Conservation (phyloP, 352 stramenopile genomes). For the Albugo candida region DNA sequence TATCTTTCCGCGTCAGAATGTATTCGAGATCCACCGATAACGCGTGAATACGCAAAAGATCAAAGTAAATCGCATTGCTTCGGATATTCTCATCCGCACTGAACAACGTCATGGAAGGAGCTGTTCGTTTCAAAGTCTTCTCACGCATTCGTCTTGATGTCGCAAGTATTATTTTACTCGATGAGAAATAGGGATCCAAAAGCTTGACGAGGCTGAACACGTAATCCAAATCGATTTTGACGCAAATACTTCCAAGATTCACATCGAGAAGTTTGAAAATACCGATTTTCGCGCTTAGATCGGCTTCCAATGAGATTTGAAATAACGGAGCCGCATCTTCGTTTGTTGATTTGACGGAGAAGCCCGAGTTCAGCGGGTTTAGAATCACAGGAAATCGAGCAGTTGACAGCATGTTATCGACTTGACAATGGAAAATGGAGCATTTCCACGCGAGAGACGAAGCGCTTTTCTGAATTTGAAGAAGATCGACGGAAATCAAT, state of each 20-base stretch:
- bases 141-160: constrained; percentile 41
- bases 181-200: constrained; percentile 57
- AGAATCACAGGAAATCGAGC: constrained; percentile 73
- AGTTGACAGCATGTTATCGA: constrained; percentile 69
- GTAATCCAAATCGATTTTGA: constrained; percentile 77
- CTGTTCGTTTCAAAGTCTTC: constrained; percentile 27
- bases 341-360: constrained; percentile 46
- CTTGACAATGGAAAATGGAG: constrained; percentile 58
- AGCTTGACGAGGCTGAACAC: constrained; percentile 64
- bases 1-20: constrained; percentile 68
- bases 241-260: constrained; percentile 32
- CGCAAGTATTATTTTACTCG: constrained; percentile 33
- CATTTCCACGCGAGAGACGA: constrained; percentile 56
- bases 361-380: constrained; percentile 57
- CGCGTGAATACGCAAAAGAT: constrained; percentile 50
- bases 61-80: constrained; percentile 67
- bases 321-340: constrained; percentile 40
- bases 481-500: constrained; percentile 53
- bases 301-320: constrained; percentile 52
- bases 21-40: constrained; percentile 63
- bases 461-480: constrained; percentile 49
- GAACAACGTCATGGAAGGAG: constrained; percentile 25
- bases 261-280: constrained; percentile 74
- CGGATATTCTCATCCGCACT: constrained; percentile 47
- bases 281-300: constrained; percentile 48